Base-by-base conservation (phyloP, 2,329 filamentous ascomycete genomes). In the Clarireedia hainanense region DNA sequence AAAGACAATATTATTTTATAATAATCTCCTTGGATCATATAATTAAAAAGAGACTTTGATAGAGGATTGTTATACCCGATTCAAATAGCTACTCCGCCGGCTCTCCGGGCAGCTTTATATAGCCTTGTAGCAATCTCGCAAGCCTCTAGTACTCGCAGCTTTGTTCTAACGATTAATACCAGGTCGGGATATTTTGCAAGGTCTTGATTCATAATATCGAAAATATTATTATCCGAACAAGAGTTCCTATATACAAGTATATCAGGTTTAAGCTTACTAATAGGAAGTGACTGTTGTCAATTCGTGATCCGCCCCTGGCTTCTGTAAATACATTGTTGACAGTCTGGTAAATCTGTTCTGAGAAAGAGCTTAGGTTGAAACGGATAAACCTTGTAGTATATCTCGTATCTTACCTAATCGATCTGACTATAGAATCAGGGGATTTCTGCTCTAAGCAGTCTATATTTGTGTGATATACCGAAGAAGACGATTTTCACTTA, bases 341-440 rank as follows among this genome's bases (percentile, higher is more conserved):
- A 60, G 36, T 57, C 56, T 58, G 53, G 52, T 24, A 45, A 58
- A 60, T 60, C 49, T 24, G 53, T 57, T 55, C 42, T 43, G 52
- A 57, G 47, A 49, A 60, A 61, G 36, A 61, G 51, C 55, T 52
- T 40, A 57, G 47, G 48, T 50, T 61, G 54, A 58, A 57, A 60
- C 20, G 52, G 40, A 58, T 34, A 57, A 30, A 58, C 40, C 52
- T 34, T 60, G 54, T 62, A 58, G 42, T 46, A 60, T 58, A 60
- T 60, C 50, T 49, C 27, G 52, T 34, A 62, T 58, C 50, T 49
- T 23, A 55, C 50, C 57, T 62, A 37, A 57, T 62, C 49, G 56
- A 60, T 57, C 57, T 56, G 47, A 58, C 57, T 39, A 59, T 62
- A 48, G 47, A 62, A 54, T 60, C 45, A 57, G 54, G 60, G 57